Percentiles rank a stretch among this genome's conserved stretches.
These are phyloP conservation scores for Curvularia sp. DNA, from an alignment of 2,329 filamentous ascomycete species.

Conservation along the genomic window DNA sequence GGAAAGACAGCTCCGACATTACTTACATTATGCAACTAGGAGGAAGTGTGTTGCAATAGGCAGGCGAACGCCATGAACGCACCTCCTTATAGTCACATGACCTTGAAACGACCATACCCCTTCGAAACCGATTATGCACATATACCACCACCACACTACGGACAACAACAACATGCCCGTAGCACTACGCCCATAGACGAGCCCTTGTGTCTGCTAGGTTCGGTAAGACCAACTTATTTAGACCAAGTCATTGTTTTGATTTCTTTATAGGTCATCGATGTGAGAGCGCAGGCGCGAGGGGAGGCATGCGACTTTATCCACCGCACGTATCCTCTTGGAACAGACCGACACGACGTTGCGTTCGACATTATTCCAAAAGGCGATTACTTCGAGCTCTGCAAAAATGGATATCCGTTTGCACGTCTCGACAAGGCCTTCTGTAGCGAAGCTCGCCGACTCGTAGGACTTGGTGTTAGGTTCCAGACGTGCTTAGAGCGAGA, in stretches of 20 bases:
- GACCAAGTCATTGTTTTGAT: background rate
- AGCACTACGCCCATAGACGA: background rate
- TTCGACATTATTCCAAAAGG: constrained; percentile 7
- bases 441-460: constrained; percentile 10
- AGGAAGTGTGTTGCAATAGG: background rate
- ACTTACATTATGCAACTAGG: background rate
- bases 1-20: background rate
- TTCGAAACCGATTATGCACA: background rate
- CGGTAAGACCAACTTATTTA: background rate
- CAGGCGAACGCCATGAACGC: background rate
- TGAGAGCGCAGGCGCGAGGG: constrained; percentile 5
- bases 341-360: background rate
- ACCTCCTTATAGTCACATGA: background rate
- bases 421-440: constrained; percentile 17
- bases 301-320: background rate
- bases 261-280: constrained; percentile 8
- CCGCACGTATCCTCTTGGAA: background rate
- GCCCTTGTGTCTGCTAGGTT: background rate
- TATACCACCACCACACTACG: background rate
- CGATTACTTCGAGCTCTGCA: constrained; percentile 11
- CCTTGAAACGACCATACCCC: constrained; percentile 14
- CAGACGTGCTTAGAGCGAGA: constrained; percentile 3
- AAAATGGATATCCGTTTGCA: constrained; percentile 4
- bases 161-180: background rate
- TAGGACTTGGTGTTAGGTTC: constrained; percentile 7